A percentile compares a stretch with the other conserved stretches of the same genome.
Conservation (phyloP, 805 yeast genomes). For the Wickerhamomyces strasburgensis region DNA sequence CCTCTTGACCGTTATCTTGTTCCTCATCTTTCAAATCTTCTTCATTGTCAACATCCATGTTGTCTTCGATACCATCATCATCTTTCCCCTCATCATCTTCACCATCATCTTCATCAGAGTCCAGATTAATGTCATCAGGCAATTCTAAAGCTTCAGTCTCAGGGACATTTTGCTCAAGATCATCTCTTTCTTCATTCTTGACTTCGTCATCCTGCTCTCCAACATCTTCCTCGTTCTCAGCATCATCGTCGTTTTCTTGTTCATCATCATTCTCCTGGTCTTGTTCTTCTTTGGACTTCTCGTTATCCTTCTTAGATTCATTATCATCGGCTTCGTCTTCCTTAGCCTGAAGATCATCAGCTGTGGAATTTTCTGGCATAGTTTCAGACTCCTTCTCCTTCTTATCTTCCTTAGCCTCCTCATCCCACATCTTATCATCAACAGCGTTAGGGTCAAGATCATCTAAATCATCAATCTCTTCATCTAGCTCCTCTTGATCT, state of each 20-base stretch:
- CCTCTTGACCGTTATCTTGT: slow-evolving; percentile 18
- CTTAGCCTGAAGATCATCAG: slow-evolving; percentile 39
- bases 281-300: slow-evolving; percentile 30
- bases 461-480: slow-evolving; percentile 83
- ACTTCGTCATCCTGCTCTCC: slow-evolving; percentile 82
- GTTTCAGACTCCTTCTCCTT: slow-evolving; percentile 82
- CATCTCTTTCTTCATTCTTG: slow-evolving; percentile 60
- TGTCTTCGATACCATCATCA: slow-evolving; percentile 32
- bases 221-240: slow-evolving; percentile 62
- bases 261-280: slow-evolving; percentile 32
- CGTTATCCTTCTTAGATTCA: slow-evolving; percentile 29
- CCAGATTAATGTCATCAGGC: slow-evolving; percentile 89
- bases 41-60: slow-evolving; percentile 46
- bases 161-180: slow-evolving; percentile 68
- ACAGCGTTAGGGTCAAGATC: slow-evolving; percentile 91
- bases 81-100: slow-evolving; percentile 35
- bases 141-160: slow-evolving; percentile 83
- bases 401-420: slow-evolving; percentile 68
- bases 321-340: slow-evolving; percentile 28
- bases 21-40: slow-evolving; percentile 32
- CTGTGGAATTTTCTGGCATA: slow-evolving; percentile 50
- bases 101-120: slow-evolving; percentile 61
- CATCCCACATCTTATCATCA: slow-evolving; percentile 98
- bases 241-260: slow-evolving; percentile 49
- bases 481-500: slow-evolving; percentile 74